Base-by-base conservation (phyloP, 352 stramenopile species). In the Albugo laibachii region DNA sequence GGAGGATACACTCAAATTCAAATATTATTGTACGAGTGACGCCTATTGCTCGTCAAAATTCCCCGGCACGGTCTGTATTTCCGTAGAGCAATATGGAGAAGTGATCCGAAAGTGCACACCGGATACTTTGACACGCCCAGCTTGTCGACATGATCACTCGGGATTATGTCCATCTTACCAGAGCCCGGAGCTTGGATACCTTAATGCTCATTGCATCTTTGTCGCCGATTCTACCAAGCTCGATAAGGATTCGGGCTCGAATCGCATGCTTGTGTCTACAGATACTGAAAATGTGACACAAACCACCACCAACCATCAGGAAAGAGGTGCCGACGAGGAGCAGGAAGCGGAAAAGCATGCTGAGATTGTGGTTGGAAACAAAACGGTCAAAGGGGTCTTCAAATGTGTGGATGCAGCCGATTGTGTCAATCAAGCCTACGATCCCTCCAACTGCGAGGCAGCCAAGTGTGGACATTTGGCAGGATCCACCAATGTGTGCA, bases 181-280 rank as follows among this genome's bases (percentile, higher is more conserved):
- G 56, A 75, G 61, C 42, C 52, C 61, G 11, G 70, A 84, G 44
- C 56, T 70, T 31, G 63, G 71, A 35, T 87, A 82, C 58, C 41
- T 91, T 13, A 87, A 91, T 49, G 65, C 75, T 16, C 77, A 91
- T 56, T 91, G 77, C 45, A 61, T 91, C 2, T 83, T 91, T 21
- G 21, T 18, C 6, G 45, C 15, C 44, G 45, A 38, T 43, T n/a
- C 1, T 15, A 36, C 19, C 15, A 44, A 41, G 5, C 24, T 38
- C 13, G 19, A 24, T 37, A 47, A 15, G 15, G n/a, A 47, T 41
- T 24, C 42, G 10, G n/a, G 38, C 38, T 43, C 38, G 20, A 43
- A 43, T 19, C 38, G 38, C 8, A 43, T 19, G 38, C 38, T 24
- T 24, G 16, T 8, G 8, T 24, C 38, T 3, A 19, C 3, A 3